Percentiles rank a stretch among this genome's conserved stretches.
Evolutionary conservation across 345 rosid genomes (phyloP).

Genomic region (Eucalyptus sp.): DNA sequence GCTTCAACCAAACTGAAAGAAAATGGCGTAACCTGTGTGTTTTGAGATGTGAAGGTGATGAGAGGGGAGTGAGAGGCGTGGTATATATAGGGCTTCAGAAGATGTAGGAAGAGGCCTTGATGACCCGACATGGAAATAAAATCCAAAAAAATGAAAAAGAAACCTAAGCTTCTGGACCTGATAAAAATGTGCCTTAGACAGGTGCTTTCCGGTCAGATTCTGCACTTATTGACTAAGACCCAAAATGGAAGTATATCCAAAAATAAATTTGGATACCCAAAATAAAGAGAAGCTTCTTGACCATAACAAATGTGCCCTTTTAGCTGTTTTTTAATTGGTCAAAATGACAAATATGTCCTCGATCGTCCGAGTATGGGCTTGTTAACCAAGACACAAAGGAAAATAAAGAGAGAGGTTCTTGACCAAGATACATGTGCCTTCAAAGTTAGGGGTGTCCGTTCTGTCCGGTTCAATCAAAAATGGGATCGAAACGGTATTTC

Average conservation of each 20-base stretch:
- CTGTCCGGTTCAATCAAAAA: not conserved
- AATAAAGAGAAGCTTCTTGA: not conserved
- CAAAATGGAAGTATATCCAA: not conserved
- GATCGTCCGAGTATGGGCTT: not conserved
- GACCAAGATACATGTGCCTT: not conserved
- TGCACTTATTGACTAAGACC: not conserved
- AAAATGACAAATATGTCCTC: not conserved
- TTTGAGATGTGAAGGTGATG: not conserved
- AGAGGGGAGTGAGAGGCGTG: not conserved
- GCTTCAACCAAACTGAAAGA: not conserved
- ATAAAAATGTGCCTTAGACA: not conserved
- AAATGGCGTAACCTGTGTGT: not conserved
- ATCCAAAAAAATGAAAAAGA: not conserved
- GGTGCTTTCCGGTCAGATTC: not conserved
- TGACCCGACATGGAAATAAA: not conserved
- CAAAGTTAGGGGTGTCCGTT: not conserved
- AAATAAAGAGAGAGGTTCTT: too few species aligned
- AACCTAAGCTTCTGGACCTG: not conserved
- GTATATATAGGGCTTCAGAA: not conserved
- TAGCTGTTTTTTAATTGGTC: too few species aligned
- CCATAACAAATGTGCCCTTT: not conserved
- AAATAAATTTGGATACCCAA: not conserved
- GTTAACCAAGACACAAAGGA: not conserved
- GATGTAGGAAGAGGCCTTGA: not conserved
- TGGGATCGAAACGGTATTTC: not conserved